phyloP scores from a whole-genome alignment of 306 rosid genomes.

The Purshia tridentata region DNA sequence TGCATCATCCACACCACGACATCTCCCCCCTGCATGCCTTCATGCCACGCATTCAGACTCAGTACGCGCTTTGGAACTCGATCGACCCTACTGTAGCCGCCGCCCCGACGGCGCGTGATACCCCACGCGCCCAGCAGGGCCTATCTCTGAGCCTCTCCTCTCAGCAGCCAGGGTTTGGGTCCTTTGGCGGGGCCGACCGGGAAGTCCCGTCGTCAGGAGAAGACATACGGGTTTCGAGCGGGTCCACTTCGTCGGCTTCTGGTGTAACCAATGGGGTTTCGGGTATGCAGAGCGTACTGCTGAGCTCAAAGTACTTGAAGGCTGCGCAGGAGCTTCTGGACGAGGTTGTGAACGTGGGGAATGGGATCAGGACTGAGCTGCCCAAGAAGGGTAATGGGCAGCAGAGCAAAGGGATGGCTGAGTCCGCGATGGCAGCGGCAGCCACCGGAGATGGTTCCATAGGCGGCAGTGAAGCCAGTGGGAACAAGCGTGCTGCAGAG shows the following conservation, averaged over 20 bases:
- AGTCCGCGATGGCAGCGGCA: slow-evolving; percentile 41
- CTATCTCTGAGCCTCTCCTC: slow-evolving; percentile 73
- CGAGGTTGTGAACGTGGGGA: slow-evolving; percentile 76
- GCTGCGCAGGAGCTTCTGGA: slow-evolving; percentile 87
- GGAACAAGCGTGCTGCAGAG: slow-evolving; percentile 49
- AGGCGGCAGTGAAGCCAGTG: slow-evolving; percentile 45
- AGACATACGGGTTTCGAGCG: slow-evolving; percentile 57
- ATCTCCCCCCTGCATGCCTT: slow-evolving; percentile 82
- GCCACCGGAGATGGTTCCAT: slow-evolving; percentile 46
- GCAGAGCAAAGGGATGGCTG: slow-evolving; percentile 49
- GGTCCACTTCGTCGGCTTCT: slow-evolving; percentile 57
- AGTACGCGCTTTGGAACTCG: slow-evolving; percentile 69
- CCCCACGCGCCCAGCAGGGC: slow-evolving; percentile 66
- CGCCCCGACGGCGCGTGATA: slow-evolving; percentile 83
- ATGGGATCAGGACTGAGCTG: slow-evolving; percentile 49
- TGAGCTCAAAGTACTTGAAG: slow-evolving; percentile 83
- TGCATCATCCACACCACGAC: slow-evolving; percentile 48
- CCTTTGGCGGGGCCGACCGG: slow-evolving; percentile 44
- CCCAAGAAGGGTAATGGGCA: slow-evolving; percentile 40
- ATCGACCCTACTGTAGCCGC: slow-evolving; percentile 48
- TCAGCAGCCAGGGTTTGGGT: slow-evolving; percentile 60
- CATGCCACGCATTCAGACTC: slow-evolving; percentile 59
- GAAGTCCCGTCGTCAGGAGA: slow-evolving; percentile 51
- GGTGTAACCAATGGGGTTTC: slow-evolving; percentile 66
- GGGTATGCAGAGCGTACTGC: slow-evolving; percentile 73